Base-by-base conservation (phyloP, 257 asterid genomes). In the Lithospermum erythrorhizon region DNA sequence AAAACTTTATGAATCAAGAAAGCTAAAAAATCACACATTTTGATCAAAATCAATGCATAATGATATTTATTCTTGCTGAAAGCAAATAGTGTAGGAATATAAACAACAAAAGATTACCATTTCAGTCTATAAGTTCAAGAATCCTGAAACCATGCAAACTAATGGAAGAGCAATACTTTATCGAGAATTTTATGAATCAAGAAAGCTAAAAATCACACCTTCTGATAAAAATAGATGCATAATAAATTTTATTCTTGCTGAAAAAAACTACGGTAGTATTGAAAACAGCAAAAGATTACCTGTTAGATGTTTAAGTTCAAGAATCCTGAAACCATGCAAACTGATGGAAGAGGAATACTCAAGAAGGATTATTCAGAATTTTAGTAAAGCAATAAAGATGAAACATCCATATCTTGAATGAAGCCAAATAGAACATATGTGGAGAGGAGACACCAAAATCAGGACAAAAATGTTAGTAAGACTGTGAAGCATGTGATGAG, bases 341-440 rank as follows among this genome's bases (percentile, higher is more conserved):
- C 60, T 52, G 55, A 4, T 4, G 6, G 4, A 51, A 62, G 19
- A 23, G 30, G 52, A 51, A 59, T 55, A n/a, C 21, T 17, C 13
- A 57, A 21, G 35, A 56, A 32, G 24, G 52, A 19, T 35, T n/a
- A 24, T 57, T 15, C 3, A 24, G 37, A 55, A 32, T 6, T 27
- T 9, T 19, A 22, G 37, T 27, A 24, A 49, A 27, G 64, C 29
- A 30, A 37, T 22, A 6, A 9, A 23, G 13, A 24, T 24, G 27
- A 61, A n/a, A 3, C 22, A 2, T 57, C 70, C 59, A 70, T 61
- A 70, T 58, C 61, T 35, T 21, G 25, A 14, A 29, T 29, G 18
- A 35, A 63, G 24, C 52, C 15, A 19, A 41, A 41, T 4, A 5
- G 14, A 11, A 41, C 13, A 41, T 41, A 47, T 57, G 15, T 18